Percentiles rank a stretch among this genome's conserved stretches.
Evolutionary conservation across 805 yeast genomes (phyloP).

Genomic region (Scheffersomyces amazonensis): DNA sequence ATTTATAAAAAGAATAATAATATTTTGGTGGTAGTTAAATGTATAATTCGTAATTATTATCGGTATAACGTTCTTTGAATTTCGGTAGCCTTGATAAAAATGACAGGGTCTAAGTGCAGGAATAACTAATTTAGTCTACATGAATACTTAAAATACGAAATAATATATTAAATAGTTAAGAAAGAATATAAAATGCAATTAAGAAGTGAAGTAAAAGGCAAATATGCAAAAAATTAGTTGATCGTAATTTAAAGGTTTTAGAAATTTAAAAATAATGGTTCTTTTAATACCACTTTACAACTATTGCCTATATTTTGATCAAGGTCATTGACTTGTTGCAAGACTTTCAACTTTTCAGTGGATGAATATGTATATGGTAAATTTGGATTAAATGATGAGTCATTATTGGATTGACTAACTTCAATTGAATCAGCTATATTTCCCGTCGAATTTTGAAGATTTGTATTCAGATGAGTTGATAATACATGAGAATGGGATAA

Average conservation of each 20-base stretch:
- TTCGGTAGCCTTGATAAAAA: too few relatives aligned
- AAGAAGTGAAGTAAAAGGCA: too few relatives aligned
- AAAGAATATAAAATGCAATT: too few relatives aligned
- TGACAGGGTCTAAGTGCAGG: too few relatives aligned
- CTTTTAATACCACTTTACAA: slow-evolving; percentile 14
- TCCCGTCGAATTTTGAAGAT: slow-evolving; percentile 1
- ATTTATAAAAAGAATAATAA: too few relatives aligned
- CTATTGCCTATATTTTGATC: slow-evolving; percentile 12
- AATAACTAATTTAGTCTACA: too few relatives aligned
- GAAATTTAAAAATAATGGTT: slow-evolving; percentile 23
- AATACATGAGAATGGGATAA: not conserved
- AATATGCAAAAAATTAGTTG: too few relatives aligned
- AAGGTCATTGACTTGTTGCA: slow-evolving; percentile 15
- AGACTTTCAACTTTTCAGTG: slow-evolving; percentile 20
- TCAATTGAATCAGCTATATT: not conserved
- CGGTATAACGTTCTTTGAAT: too few relatives aligned
- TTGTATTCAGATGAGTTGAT: slow-evolving; percentile 4
- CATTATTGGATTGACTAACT: not conserved
- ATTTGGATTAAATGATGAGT: not conserved
- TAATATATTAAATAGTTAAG: too few relatives aligned
- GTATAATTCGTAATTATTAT: too few relatives aligned
- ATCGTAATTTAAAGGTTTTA: slow-evolving; percentile 2
- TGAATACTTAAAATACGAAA: too few relatives aligned
- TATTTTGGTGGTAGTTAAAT: too few relatives aligned
- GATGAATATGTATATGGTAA: slow-evolving; percentile 21